Percentiles rank a stretch among this genome's conserved stretches.
Evolutionary conservation across 2,329 filamentous ascomycete genomes (phyloP).

Genomic region (Dactylellina haptotyla): DNA sequence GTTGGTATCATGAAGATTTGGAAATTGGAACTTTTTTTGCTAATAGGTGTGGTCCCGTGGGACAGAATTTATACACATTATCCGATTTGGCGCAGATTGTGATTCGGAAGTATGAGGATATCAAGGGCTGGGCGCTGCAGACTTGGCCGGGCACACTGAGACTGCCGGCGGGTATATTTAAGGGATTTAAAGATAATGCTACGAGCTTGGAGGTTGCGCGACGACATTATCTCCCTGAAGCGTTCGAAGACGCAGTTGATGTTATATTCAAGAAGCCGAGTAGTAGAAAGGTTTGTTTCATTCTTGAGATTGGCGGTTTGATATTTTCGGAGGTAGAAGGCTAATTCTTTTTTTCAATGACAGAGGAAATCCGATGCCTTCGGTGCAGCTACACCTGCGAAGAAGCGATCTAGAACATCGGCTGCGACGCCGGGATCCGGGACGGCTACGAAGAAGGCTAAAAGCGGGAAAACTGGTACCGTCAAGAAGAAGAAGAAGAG

Average conservation of each 20-base stretch:
- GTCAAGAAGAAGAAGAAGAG: constrained; percentile 60
- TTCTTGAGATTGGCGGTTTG: neutral
- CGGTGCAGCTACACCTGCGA: constrained; percentile 37
- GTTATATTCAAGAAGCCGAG: constrained; percentile 69
- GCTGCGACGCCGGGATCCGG: constrained; percentile 21
- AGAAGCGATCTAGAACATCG: constrained; percentile 54
- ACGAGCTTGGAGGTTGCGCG: constrained; percentile 85
- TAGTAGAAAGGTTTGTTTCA: constrained; percentile 55
- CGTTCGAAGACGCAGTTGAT: constrained; percentile 79
- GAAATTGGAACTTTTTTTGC: neutral
- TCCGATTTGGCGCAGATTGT: constrained; percentile 86
- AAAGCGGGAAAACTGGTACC: constrained; percentile 46
- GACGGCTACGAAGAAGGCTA: constrained; percentile 54
- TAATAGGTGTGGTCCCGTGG: constrained; percentile 33
- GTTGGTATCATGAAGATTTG: constrained; percentile 29
- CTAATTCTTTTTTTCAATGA: neutral
- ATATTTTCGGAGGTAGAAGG: neutral
- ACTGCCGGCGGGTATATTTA: constrained; percentile 81
- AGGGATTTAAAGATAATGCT: constrained; percentile 77
- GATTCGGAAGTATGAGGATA: constrained; percentile 85
- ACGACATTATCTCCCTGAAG: constrained; percentile 83
- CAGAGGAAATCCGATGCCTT: constrained; percentile 52
- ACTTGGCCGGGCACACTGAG: constrained; percentile 83
- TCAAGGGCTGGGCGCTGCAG: constrained; percentile 85
- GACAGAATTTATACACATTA: constrained; percentile 79